Percentiles rank a stretch among this genome's conserved stretches.
These are phyloP conservation scores for Nicotiana noctiflora DNA, from an alignment of 257 asterid genomes.

Conservation along the genomic window DNA sequence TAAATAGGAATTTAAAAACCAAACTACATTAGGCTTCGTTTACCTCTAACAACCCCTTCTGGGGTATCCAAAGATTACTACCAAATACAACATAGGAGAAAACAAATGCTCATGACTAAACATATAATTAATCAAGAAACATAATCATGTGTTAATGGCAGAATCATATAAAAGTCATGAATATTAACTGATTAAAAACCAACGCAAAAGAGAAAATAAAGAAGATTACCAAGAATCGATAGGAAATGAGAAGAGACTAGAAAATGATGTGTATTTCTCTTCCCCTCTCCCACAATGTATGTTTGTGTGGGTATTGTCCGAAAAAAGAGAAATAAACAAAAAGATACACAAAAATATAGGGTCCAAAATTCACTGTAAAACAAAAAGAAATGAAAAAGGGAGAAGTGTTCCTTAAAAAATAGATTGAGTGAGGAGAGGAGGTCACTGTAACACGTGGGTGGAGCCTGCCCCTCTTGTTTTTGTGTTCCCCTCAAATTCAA, in stretches of 20 bases:
- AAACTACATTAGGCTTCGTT: not conserved
- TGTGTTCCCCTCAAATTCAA: not conserved
- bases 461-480: not conserved
- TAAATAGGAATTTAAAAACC: not conserved
- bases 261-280: not conserved
- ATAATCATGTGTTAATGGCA: not conserved
- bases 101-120: not conserved
- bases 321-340: not conserved
- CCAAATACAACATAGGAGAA: not conserved
- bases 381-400: not conserved
- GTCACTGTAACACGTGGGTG: slow-evolving; percentile 4
- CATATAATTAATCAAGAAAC: not conserved
- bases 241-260: not conserved
- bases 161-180: not conserved
- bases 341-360: not conserved
- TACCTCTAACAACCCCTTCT: not conserved
- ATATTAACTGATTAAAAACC: not conserved
- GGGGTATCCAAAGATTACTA: not conserved
- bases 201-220: not conserved
- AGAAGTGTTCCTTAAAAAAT: not conserved
- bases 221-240: not conserved
- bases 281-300: not conserved
- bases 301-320: not conserved
- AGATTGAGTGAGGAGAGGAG: not conserved
- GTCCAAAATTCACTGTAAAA: slow-evolving; percentile 7